phyloP scores from a whole-genome alignment of 352 stramenopile species.

The Globisporangium nodosum region DNA sequence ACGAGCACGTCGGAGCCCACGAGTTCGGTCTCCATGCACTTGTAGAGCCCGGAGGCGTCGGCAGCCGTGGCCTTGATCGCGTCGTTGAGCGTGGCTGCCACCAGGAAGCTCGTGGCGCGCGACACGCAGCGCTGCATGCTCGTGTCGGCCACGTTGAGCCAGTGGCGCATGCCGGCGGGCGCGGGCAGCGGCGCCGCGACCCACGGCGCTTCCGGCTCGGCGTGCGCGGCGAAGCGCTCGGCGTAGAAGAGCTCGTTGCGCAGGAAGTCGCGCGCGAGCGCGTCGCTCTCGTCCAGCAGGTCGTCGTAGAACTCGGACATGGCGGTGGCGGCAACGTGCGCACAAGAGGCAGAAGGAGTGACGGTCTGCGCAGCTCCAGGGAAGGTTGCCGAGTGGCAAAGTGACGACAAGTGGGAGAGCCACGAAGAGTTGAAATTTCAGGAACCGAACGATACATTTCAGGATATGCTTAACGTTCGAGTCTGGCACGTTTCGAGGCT shows the following conservation, averaged over 20 bases:
- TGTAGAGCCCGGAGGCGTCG: conserved; percentile 46
- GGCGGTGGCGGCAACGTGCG: background rate
- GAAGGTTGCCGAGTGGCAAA: too few relatives aligned
- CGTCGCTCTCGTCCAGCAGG: conserved; percentile 13
- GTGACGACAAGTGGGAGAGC: too few relatives aligned
- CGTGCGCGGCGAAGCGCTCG: conserved; percentile 12
- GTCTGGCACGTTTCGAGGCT: too few relatives aligned
- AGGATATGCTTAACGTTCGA: too few relatives aligned
- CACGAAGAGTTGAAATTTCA: too few relatives aligned
- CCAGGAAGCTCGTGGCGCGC: conserved; percentile 41
- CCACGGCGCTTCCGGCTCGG: conserved; percentile 26
- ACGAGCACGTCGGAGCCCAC: conserved; percentile 50
- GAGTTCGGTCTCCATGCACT: conserved; percentile 50
- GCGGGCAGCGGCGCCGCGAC: conserved; percentile 25
- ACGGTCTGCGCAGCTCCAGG: too few relatives aligned
- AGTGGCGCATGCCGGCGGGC: conserved; percentile 39
- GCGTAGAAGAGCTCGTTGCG: conserved; percentile 9
- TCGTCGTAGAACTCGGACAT: conserved; percentile 13
- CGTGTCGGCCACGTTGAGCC: conserved; percentile 36
- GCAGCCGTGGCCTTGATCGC: conserved; percentile 49
- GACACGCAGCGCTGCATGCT: conserved; percentile 42
- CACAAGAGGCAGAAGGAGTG: too few relatives aligned
- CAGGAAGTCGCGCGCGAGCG: conserved; percentile 14
- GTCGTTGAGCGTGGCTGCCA: conserved; percentile 53
- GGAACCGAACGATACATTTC: too few relatives aligned